Percentiles rank a stretch among this genome's conserved stretches.
These are phyloP conservation scores for Calonectria pseudoreteaudii DNA, from an alignment of 2,329 filamentous ascomycete species.

Conservation along the genomic window DNA sequence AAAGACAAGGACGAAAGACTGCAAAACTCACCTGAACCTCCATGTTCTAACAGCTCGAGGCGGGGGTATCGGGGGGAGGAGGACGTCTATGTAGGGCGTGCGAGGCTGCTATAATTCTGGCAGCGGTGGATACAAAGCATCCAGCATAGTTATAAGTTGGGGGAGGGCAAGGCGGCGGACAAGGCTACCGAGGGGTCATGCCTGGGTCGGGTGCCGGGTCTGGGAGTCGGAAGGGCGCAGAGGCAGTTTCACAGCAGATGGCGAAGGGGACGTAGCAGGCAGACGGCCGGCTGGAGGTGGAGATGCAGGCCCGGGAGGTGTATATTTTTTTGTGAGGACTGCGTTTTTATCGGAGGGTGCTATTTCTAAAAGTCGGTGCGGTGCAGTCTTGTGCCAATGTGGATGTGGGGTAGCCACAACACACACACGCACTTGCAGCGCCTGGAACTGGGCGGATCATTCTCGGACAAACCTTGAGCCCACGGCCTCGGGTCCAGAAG, in stretches of 20 bases:
- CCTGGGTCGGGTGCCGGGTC: slow-evolving; percentile 43
- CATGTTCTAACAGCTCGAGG: slow-evolving; percentile 52
- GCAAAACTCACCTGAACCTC: slow-evolving; percentile 59
- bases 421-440: background rate
- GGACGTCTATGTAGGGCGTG: slow-evolving; percentile 29
- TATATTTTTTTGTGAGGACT: slow-evolving; percentile 38
- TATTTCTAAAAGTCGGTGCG: slow-evolving; percentile 55
- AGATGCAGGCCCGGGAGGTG: slow-evolving; percentile 31
- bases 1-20: slow-evolving; percentile 1
- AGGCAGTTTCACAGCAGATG: slow-evolving; percentile 8
- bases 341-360: slow-evolving; percentile 52
- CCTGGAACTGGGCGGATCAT: slow-evolving; percentile 39
- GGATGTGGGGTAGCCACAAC: slow-evolving; percentile 51
- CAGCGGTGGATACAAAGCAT: slow-evolving; percentile 56
- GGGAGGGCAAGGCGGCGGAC: slow-evolving; percentile 47
- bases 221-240: slow-evolving; percentile 26
- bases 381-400: slow-evolving; percentile 52
- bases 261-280: slow-evolving; percentile 25
- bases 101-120: slow-evolving; percentile 57
- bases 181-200: slow-evolving; percentile 57
- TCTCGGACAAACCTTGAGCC: slow-evolving; percentile 41
- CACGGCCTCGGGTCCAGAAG: slow-evolving; percentile 21
- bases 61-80: slow-evolving; percentile 1
- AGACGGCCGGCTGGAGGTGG: slow-evolving; percentile 30
- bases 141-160: slow-evolving; percentile 54